These are phyloP conservation scores for Trichoderma koningii DNA, from an alignment of 2,329 filamentous ascomycete genomes.

Conservation along the genomic window DNA sequence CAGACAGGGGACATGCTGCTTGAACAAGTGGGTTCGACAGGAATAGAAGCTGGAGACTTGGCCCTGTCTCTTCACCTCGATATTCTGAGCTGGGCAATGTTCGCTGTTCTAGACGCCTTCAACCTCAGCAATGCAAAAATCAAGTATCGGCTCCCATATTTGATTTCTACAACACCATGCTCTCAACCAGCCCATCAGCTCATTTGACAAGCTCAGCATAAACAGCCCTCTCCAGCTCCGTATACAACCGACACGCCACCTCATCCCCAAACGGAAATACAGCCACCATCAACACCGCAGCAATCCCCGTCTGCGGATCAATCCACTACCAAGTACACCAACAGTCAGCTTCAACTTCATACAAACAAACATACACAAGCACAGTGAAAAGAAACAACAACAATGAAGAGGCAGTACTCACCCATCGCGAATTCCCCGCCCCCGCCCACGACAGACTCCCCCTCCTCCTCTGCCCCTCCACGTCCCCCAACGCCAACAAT, in stretches of 20 bases:
- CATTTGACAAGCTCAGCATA: slow-evolving; percentile 36
- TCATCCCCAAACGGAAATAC: slow-evolving; percentile 44
- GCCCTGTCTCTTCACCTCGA: no score
- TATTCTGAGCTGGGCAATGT: no score
- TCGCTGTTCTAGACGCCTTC: no score
- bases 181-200: neutral
- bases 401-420: slow-evolving; percentile 34
- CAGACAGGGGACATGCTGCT: slow-evolving; percentile 6
- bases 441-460: slow-evolving; percentile 51
- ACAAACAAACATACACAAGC: neutral
- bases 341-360: neutral
- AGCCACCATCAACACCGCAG: slow-evolving; percentile 44
- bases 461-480: slow-evolving; percentile 45
- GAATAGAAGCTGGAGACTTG: neutral
- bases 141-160: no score
- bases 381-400: neutral
- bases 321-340: slow-evolving; percentile 38
- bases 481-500: slow-evolving; percentile 44
- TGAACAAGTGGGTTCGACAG: neutral
- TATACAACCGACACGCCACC: slow-evolving; percentile 40
- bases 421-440: slow-evolving; percentile 47
- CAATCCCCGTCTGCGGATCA: slow-evolving; percentile 44
- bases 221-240: slow-evolving; percentile 45
- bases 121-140: no score
- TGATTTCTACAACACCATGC: no score